Evolutionary conservation across 1,139 yeast genomes (phyloP).

Genomic region (Hanseniaspora gamundiae): DNA sequence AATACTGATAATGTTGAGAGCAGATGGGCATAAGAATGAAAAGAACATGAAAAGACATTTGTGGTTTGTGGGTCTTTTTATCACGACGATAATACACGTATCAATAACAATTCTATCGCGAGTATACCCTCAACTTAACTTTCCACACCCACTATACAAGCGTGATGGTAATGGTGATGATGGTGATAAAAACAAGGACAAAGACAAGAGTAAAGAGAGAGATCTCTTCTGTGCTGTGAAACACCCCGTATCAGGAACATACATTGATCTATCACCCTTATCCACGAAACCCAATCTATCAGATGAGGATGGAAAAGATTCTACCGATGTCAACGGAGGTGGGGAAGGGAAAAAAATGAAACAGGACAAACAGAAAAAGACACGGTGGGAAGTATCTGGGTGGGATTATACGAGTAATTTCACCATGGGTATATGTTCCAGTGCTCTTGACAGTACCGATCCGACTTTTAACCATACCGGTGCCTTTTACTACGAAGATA

Average conservation of each 20-base stretch:
- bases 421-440: conserved; percentile 69
- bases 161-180: background rate
- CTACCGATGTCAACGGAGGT: too few species aligned
- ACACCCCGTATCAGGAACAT: conserved; percentile 22
- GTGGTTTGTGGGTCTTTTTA: too few species aligned
- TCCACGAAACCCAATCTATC: conserved; percentile 14
- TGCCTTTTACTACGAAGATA: conserved; percentile 50
- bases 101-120: too few species aligned
- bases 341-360: conserved; percentile 4
- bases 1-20: too few species aligned
- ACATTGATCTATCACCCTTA: conserved; percentile 22
- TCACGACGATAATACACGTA: too few species aligned
- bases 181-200: background rate
- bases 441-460: conserved; percentile 29
- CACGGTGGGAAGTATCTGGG: conserved; percentile 54
- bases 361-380: conserved; percentile 7
- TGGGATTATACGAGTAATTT: conserved; percentile 62
- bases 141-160: too few species aligned
- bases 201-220: conserved; percentile 6
- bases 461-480: conserved; percentile 44
- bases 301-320: conserved; percentile 3
- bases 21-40: too few species aligned
- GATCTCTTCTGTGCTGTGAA: conserved; percentile 22
- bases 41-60: too few species aligned
- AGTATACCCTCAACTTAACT: too few species aligned